A percentile compares a stretch with the other conserved stretches of the same genome.
Evolutionary conservation across 208 protist species (phyloP).

Genomic region (Trypanosoma platydactyli): DNA sequence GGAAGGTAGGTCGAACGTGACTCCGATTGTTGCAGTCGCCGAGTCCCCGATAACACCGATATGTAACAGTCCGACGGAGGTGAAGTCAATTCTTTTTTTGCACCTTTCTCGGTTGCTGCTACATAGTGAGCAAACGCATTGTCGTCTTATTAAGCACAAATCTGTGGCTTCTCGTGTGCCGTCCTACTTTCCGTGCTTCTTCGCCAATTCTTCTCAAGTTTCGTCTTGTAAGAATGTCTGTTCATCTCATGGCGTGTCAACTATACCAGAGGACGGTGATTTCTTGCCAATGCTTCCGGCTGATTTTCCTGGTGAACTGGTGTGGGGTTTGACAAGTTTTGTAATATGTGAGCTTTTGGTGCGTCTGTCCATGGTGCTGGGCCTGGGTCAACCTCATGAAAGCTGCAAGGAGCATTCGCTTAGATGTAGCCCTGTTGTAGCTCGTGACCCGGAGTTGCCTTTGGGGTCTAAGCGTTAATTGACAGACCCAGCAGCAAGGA

Average conservation of each 20-base stretch:
- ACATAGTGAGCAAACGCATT: slow-evolving; percentile 48
- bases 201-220: slow-evolving; percentile 50
- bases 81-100: slow-evolving; percentile 83
- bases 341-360: slow-evolving; percentile 71
- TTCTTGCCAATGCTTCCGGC: slow-evolving; percentile 51
- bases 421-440: slow-evolving; percentile 36
- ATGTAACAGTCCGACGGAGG: slow-evolving; percentile 66
- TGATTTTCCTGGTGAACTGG: slow-evolving; percentile 79
- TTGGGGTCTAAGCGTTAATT: slow-evolving; percentile 13
- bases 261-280: slow-evolving; percentile 42
- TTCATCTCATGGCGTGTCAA: slow-evolving; percentile 23
- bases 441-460: slow-evolving; percentile 28
- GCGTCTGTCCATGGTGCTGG: slow-evolving; percentile 42
- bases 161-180: slow-evolving; percentile 32
- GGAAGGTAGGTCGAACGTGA: slow-evolving; percentile 28
- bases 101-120: slow-evolving; percentile 68
- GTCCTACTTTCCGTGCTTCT: slow-evolving; percentile 83
- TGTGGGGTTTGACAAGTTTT: slow-evolving; percentile 85
- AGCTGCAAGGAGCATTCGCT: slow-evolving; percentile 25
- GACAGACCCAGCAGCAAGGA: not conserved
- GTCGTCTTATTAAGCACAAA: slow-evolving; percentile 50
- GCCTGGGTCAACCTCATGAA: slow-evolving; percentile 20
- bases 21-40: slow-evolving; percentile 66
- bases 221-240: slow-evolving; percentile 23
- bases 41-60: slow-evolving; percentile 31